phyloP scores from a whole-genome alignment of 2,329 filamentous ascomycete species.

The Aspergillus texensis region DNA sequence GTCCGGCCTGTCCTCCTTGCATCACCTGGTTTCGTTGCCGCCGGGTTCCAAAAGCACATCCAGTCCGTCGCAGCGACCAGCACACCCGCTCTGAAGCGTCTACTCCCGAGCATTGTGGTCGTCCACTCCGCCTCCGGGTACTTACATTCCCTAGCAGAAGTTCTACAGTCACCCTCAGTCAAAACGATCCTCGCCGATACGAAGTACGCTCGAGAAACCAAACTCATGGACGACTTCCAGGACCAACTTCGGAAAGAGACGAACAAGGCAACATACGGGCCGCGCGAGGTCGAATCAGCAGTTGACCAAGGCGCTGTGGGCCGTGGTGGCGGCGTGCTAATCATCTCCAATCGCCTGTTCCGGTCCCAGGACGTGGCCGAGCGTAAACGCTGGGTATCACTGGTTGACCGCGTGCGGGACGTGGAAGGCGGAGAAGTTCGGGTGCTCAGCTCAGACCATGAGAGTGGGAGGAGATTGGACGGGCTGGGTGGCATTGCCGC shows the following conservation, averaged over 20 bases:
- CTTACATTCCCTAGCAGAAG: conserved; percentile 83
- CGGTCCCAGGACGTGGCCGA: conserved; percentile 76
- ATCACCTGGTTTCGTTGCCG: conserved; percentile 84
- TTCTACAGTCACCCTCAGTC: conserved; percentile 80
- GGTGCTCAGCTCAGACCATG: conserved; percentile 90
- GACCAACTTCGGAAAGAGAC: conserved; percentile 79
- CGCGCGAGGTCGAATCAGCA: conserved; percentile 77
- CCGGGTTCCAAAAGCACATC: conserved; percentile 77
- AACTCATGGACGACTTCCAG: conserved; percentile 81
- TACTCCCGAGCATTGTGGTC: conserved; percentile 63
- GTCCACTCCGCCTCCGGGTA: conserved; percentile 86
- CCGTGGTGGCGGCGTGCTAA: conserved; percentile 76
- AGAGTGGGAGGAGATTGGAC: conserved; percentile 84
- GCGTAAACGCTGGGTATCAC: conserved; percentile 76
- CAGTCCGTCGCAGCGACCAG: conserved; percentile 63
- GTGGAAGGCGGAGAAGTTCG: conserved; percentile 81
- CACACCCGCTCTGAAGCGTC: conserved; percentile 66
- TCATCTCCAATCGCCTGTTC: conserved; percentile 88
- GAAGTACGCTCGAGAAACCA: conserved; percentile 82
- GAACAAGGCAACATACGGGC: conserved; percentile 87
- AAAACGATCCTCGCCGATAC: conserved; percentile 78
- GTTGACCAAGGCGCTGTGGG: conserved; percentile 88
- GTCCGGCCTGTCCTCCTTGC: conserved; percentile 74
- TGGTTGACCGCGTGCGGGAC: conserved; percentile 86
- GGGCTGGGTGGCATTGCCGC: conserved; percentile 86